A percentile compares a stretch with the other conserved stretches of the same genome.
Evolutionary conservation across 148 eudicot species (phyloP).

Genomic region (Polygonum maritimum): DNA sequence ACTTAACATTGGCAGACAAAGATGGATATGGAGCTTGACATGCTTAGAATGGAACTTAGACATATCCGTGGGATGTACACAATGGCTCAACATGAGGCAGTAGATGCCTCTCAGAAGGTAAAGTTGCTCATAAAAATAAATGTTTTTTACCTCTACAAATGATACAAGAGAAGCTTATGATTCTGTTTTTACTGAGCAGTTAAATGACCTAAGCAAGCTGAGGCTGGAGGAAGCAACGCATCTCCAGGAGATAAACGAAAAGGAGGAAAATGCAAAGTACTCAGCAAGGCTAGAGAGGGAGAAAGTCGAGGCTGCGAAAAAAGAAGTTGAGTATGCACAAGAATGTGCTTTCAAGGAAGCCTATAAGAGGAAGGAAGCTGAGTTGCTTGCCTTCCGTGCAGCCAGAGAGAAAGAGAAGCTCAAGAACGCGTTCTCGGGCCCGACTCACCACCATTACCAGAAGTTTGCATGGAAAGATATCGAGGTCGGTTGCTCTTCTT

Average conservation of each 20-base stretch:
- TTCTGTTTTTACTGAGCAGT: neutral
- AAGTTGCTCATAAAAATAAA: neutral
- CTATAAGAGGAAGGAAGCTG: constrained; percentile 41
- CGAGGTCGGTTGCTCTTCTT: constrained; percentile 51
- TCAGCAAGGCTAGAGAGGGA: constrained; percentile 49
- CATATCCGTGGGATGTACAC: constrained; percentile 75
- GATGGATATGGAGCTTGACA: constrained; percentile 58
- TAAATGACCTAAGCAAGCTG: constrained; percentile 6
- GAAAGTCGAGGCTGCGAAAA: constrained; percentile 40
- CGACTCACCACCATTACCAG: constrained; percentile 33
- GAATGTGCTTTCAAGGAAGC: constrained; percentile 49
- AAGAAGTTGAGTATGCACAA: constrained; percentile 41
- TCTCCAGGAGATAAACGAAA: constrained; percentile 23
- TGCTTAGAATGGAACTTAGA: constrained; percentile 66
- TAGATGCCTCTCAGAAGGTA: constrained; percentile 74
- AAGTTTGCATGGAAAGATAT: constrained; percentile 74
- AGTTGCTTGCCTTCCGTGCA: constrained; percentile 18
- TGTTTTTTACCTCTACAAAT: neutral
- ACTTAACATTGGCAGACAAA: constrained; percentile 26
- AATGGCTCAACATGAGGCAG: constrained; percentile 61
- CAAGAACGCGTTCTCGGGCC: constrained; percentile 31
- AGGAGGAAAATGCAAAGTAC: constrained; percentile 58
- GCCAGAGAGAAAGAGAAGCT: constrained; percentile 62
- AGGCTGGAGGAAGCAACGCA: neutral
- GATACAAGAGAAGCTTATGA: neutral